Evolutionary conservation across 192 early-diverging fungal species (phyloP).

Genomic region (Rhizophagus prolifer): DNA sequence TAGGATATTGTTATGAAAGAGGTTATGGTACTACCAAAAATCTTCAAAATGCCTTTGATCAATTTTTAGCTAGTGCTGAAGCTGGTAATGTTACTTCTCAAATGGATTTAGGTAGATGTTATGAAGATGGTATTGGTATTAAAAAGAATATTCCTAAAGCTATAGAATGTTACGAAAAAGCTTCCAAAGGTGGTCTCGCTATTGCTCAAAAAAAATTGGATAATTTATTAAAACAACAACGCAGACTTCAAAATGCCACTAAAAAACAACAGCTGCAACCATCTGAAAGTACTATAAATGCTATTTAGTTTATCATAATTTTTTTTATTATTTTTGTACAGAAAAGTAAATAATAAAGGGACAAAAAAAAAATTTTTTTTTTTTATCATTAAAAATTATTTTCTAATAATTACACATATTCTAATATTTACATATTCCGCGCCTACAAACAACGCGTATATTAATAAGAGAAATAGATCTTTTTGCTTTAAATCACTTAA

Average conservation of each 20-base stretch:
- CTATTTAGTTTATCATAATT: too few relatives aligned
- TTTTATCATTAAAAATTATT: too few relatives aligned
- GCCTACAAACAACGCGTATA: too few relatives aligned
- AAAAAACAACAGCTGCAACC: too few relatives aligned
- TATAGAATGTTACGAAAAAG: slow-evolving; percentile 55
- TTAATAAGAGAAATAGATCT: too few relatives aligned
- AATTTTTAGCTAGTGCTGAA: slow-evolving; percentile 39
- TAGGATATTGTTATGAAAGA: slow-evolving; percentile 3
- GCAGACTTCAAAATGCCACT: background rate
- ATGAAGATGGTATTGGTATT: slow-evolving; percentile 68
- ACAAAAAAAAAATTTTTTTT: too few relatives aligned
- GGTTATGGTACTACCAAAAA: background rate
- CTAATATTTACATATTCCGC: too few relatives aligned
- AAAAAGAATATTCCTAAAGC: slow-evolving; percentile 44
- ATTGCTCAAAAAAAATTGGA: slow-evolving; percentile 37
- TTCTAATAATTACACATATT: too few relatives aligned
- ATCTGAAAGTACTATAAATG: too few relatives aligned
- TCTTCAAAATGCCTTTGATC: background rate
- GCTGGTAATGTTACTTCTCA: slow-evolving; percentile 69
- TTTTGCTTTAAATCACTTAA: too few relatives aligned
- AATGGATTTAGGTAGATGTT: slow-evolving; percentile 70
- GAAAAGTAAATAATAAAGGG: too few relatives aligned
- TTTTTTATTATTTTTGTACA: too few relatives aligned
- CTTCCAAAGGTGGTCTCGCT: slow-evolving; percentile 50
- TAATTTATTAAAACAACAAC: background rate